Conservation (phyloP, 1,139 yeast species). For the Yamadazyma diospyri region DNA sequence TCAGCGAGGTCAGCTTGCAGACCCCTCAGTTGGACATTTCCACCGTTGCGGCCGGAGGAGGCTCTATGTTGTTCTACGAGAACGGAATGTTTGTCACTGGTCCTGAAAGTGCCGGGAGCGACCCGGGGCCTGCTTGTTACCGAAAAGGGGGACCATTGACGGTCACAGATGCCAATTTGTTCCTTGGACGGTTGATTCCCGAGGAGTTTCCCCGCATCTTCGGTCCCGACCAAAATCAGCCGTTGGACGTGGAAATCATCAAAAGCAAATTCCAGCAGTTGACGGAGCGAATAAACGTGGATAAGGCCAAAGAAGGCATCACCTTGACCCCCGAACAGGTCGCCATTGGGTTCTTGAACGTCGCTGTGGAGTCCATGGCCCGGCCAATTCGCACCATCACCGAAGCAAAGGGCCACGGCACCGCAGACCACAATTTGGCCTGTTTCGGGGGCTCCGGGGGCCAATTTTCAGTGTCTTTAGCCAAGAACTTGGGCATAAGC, state of each 20-base stretch:
- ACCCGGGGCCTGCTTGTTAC: constrained; percentile 48
- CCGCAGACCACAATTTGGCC: constrained; percentile 41
- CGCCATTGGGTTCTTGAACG: constrained; percentile 42
- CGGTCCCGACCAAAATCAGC: constrained; percentile 41
- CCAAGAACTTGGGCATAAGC: constrained; percentile 36
- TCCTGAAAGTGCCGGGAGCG: constrained; percentile 47
- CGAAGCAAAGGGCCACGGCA: constrained; percentile 41
- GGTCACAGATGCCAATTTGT: constrained; percentile 45
- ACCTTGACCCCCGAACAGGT: constrained; percentile 36
- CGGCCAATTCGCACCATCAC: constrained; percentile 44
- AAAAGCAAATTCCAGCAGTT: constrained; percentile 28
- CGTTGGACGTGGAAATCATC: constrained; percentile 33
- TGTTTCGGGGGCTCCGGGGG: constrained; percentile 50
- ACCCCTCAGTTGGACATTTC: constrained; percentile 47
- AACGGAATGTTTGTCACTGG: constrained; percentile 48
- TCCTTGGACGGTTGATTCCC: constrained; percentile 38
- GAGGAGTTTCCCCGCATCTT: constrained; percentile 42
- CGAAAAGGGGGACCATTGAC: constrained; percentile 47
- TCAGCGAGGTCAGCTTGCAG: constrained; percentile 40
- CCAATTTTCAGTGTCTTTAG: constrained; percentile 39
- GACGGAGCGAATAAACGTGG: constrained; percentile 31
- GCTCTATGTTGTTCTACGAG: constrained; percentile 43
- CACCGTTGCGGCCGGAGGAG: constrained; percentile 50
- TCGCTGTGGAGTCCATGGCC: constrained; percentile 46
- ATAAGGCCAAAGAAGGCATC: constrained; percentile 18